Base-by-base conservation (phyloP, 805 yeast genomes). In the Yamadazyma ubonensis region DNA sequence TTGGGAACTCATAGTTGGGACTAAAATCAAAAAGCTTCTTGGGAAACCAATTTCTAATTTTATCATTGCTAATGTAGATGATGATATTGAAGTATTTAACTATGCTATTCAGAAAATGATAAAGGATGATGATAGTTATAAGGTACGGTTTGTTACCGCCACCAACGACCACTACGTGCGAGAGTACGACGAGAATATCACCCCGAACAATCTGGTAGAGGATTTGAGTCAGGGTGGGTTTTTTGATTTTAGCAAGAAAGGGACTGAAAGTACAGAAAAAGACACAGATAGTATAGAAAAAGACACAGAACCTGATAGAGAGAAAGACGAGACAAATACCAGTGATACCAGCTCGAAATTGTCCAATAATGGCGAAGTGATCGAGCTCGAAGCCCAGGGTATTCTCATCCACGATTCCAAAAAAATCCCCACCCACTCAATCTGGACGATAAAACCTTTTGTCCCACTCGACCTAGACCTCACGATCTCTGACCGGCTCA, bases 311-410 rank as follows among this genome's bases (percentile, higher is more conserved):
- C 2, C 9, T 5, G 28, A 23, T n/a, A n/a, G n/a, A n/a, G n/a
- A n/a, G n/a, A n/a, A n/a, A n/a, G n/a, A n/a, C n/a, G n/a, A n/a
- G n/a, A n/a, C n/a, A n/a, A n/a, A n/a, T n/a, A 6, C 30, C 5
- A n/a, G 19, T 26, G 31, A 34, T 10, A 30, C 40, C 9, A 19
- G 29, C 6, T 60, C 71, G 2, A 66, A 65, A 36, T 49, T 66
- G 7, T 65, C 67, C 2, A 79, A 81, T 14, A 79, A 80, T 51
- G 84, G 83, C 5, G 78, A 74, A 7, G 63, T 75, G 11, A 75
- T 82, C 6, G 91, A 86, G 49, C 65, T 90, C 28, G 98, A 91
- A 59, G 98, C 96, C 0, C 97, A 91, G 55, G 99, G 99, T 2
- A 83, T 93, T 7, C 59, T 91, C 15, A 82, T 93, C 6, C 84